phyloP scores from a whole-genome alignment of 208 protist species.

The Acanthamoeba rhysodes region DNA sequence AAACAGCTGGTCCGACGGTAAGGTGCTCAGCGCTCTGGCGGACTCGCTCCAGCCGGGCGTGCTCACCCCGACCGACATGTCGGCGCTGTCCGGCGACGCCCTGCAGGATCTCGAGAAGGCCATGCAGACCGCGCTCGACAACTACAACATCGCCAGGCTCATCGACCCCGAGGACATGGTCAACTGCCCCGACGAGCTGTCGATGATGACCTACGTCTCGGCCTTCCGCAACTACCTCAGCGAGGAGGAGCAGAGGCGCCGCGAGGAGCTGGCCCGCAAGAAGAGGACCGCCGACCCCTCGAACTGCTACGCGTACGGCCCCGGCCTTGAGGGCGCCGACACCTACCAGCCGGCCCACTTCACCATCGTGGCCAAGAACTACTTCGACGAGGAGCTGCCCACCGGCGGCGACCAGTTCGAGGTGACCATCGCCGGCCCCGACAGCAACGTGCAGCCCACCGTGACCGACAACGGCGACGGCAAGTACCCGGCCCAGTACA shows the following conservation, averaged over 20 bases:
- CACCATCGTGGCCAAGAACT: slow-evolving; percentile 85
- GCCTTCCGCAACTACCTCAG: slow-evolving; percentile 83
- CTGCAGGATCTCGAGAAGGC: slow-evolving; percentile 80
- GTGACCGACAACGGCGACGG: slow-evolving; percentile 86
- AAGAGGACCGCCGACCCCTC: slow-evolving; percentile 73
- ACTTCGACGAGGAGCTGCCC: slow-evolving; percentile 83
- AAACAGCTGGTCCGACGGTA: slow-evolving; percentile 81
- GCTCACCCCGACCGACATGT: slow-evolving; percentile 75
- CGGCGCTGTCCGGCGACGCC: slow-evolving; percentile 70
- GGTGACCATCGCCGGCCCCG: slow-evolving; percentile 78
- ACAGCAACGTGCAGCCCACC: slow-evolving; percentile 79
- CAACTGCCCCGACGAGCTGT: slow-evolving; percentile 84
- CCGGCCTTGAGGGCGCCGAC: slow-evolving; percentile 76
- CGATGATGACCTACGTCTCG: slow-evolving; percentile 87
- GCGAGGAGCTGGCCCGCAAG: slow-evolving; percentile 78
- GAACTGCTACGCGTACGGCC: slow-evolving; percentile 75
- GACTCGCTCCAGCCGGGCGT: slow-evolving; percentile 83
- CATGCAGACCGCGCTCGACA: slow-evolving; percentile 79
- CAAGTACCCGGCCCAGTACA: slow-evolving; percentile 85
- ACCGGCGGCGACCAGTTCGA: slow-evolving; percentile 85
- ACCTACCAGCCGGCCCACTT: slow-evolving; percentile 79
- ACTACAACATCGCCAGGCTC: slow-evolving; percentile 75
- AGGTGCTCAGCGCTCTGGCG: slow-evolving; percentile 78
- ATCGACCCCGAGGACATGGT: slow-evolving; percentile 83
- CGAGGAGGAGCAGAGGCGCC: slow-evolving; percentile 69